Evolutionary conservation across 2,329 filamentous ascomycete genomes (phyloP).

Genomic region (Metarhizium robertsii): DNA sequence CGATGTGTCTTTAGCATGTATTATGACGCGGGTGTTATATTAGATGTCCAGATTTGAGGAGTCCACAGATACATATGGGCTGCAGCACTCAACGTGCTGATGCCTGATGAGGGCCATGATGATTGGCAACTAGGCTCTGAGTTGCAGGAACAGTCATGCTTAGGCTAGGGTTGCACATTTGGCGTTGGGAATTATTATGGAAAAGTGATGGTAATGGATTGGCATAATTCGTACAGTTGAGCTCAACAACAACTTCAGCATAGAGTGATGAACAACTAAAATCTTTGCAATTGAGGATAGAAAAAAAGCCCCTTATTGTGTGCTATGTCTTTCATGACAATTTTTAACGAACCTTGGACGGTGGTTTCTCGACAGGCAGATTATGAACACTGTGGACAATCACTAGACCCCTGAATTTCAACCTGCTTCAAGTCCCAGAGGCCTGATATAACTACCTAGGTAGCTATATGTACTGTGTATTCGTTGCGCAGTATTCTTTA

Average conservation of each 20-base stretch:
- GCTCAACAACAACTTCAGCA: constrained; percentile 4
- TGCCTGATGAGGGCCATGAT: not conserved
- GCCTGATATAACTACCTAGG: too few relatives aligned
- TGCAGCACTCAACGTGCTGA: constrained; percentile 3
- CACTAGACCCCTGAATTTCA: too few relatives aligned
- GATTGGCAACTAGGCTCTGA: not conserved
- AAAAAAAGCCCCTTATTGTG: not conserved
- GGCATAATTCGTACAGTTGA: constrained; percentile 1
- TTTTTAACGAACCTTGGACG: too few relatives aligned
- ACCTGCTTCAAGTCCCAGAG: too few relatives aligned
- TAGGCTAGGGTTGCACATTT: not conserved
- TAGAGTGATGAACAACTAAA: not conserved
- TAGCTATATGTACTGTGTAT: too few relatives aligned
- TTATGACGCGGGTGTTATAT: constrained; percentile 38
- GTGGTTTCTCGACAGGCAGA: too few relatives aligned
- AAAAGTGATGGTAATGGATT: not conserved
- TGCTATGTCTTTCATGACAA: too few relatives aligned
- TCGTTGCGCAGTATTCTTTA: too few relatives aligned
- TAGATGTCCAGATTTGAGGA: constrained; percentile 13
- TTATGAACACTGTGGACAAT: too few relatives aligned
- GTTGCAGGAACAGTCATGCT: not conserved
- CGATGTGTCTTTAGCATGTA: constrained; percentile 24
- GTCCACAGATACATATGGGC: not conserved
- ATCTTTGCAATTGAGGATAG: not conserved
- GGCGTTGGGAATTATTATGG: not conserved